Percentiles rank a stretch among this genome's conserved stretches.
Conservation (phyloP, 306 rosid species). For the Lathyrus aphaca region DNA sequence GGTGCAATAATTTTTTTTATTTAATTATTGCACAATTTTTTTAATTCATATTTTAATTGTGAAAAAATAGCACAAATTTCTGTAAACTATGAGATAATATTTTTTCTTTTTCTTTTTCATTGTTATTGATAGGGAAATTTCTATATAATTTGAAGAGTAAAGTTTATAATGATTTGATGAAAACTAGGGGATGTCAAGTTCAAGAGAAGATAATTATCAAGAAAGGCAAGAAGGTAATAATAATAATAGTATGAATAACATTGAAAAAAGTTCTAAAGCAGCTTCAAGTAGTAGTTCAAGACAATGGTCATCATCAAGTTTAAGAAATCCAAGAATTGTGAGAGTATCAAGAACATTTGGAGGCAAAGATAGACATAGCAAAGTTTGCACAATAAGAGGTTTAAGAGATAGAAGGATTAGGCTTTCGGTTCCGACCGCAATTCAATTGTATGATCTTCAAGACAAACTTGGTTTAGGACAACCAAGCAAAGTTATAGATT, state of each 20-base stretch:
- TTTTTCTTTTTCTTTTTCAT: neutral
- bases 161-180: conserved; percentile 10
- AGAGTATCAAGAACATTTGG: conserved; percentile 85
- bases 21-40: neutral
- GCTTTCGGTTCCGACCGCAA: conserved; percentile 86
- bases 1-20: conserved; percentile 16
- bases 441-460: conserved; percentile 87
- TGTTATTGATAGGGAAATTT: conserved; percentile 19
- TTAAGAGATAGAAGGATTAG: conserved; percentile 87
- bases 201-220: conserved; percentile 53
- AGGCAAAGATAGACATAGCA: conserved; percentile 95
- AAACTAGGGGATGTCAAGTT: conserved; percentile 44
- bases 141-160: conserved; percentile 9
- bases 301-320: conserved; percentile 66
- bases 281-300: conserved; percentile 49
- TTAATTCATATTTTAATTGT: too few relatives aligned
- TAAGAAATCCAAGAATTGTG: conserved; percentile 86
- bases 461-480: conserved; percentile 74
- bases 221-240: conserved; percentile 50
- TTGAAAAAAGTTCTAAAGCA: conserved; percentile 38
- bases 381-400: conserved; percentile 90
- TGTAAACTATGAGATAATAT: neutral
- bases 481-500: conserved; percentile 92
- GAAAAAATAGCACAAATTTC: neutral
- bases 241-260: neutral